Evolutionary conservation across 495 filamentous ascomycete species (phyloP), one percentile per base, ranked within the genome.

Genomic region (Penicillium riverlandense): DNA sequence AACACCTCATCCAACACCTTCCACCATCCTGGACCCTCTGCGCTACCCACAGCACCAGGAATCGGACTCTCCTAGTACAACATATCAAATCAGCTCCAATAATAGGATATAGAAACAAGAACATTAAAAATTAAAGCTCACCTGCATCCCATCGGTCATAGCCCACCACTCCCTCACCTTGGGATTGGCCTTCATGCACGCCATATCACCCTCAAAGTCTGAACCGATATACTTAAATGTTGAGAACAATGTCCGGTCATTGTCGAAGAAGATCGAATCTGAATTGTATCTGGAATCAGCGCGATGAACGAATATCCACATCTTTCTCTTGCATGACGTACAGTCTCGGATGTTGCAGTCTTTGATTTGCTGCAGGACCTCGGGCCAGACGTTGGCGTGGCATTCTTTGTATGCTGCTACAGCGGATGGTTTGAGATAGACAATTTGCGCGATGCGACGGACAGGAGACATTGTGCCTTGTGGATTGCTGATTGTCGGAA

Each of bases 131-230:
- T 12, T 12, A 66, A 22, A 22, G 22, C 63, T 71, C 54, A 67
- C 77, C 63, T 89, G 85, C 67, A 81, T 83, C 11, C 68, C 65
- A 63, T 89, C 84, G 14, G 85, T 88, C 76, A 89, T 81, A 29
- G 67, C 67, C 84, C 85, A 89, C 85, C 84, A 89, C 58, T 86
- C 80, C 35, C 77, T 72, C 13, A 88, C 81, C 48, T 83, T 85
- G 2, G 77, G 72, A 53, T 85, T 84, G 15, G 72, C 76, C 6
- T 69, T 62, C 85, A 88, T 88, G 39, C 66, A 67, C 63, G 75
- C 69, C 85, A 88, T 88, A 64, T 88, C 85, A 1, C 63, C 78
- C 1, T 75, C 80, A 30, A 74, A 87, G 61, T 86, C 77, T 39
- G 72, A 70, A 1, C 85, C 85, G 12, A 84, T 68, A 45, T 89